Percentiles rank a stretch among this genome's conserved stretches.
Conservation (phyloP, 192 early-diverging fungal genomes). For the Lunasporangiospora selenospora region DNA sequence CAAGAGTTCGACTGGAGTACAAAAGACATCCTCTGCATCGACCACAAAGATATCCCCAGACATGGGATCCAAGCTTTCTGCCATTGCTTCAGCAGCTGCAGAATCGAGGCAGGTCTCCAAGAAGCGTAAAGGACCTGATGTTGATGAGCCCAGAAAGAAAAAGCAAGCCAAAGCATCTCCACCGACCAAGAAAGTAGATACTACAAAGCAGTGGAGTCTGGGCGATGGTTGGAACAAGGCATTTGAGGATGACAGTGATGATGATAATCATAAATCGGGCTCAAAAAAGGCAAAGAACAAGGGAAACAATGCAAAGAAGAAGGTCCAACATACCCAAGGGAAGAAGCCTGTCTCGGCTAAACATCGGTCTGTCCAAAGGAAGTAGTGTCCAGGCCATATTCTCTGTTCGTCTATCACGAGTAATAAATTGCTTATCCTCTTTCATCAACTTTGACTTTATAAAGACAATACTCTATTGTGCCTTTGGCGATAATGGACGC, state of each 20-base stretch:
- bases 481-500: too few species aligned
- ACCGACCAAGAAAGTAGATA: neutral
- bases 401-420: too few species aligned
- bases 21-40: neutral
- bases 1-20: neutral
- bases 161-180: neutral
- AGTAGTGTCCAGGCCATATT: too few species aligned
- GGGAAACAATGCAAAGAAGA: too few species aligned
- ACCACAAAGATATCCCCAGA: neutral
- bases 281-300: too few species aligned
- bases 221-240: slow-evolving; percentile 23
- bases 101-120: neutral
- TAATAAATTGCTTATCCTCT: too few species aligned
- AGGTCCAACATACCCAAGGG: too few species aligned
- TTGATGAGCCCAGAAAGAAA: slow-evolving; percentile 4
- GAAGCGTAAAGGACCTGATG: neutral
- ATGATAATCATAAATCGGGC: too few species aligned
- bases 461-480: too few species aligned
- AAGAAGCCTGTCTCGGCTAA: too few species aligned
- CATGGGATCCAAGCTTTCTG: neutral
- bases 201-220: slow-evolving; percentile 4
- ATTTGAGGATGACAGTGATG: slow-evolving; percentile 7
- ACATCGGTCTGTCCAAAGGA: too few species aligned
- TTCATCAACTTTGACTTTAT: too few species aligned
- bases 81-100: neutral